Percentiles rank a stretch among this genome's conserved stretches.
These are phyloP conservation scores for Phytomonas serpens DNA, from an alignment of 208 protist genomes.

Conservation along the genomic window DNA sequence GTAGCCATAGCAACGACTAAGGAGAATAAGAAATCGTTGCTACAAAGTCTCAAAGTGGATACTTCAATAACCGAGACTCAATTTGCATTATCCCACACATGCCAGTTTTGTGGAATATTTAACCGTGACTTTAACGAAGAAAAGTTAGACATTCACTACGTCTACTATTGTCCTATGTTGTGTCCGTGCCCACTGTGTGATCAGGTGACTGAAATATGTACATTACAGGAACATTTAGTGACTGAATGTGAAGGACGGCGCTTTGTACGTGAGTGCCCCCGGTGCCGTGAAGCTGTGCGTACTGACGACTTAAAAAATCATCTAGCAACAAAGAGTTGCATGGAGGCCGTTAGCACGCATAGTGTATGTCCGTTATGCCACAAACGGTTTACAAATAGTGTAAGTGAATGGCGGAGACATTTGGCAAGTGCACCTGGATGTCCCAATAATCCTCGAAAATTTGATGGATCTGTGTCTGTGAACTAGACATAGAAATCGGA, in stretches of 20 bases:
- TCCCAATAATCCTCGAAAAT: conserved; percentile 78
- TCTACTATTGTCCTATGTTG: conserved; percentile 85
- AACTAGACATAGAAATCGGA: conserved; percentile 5
- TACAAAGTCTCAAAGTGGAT: not conserved
- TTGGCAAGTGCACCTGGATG: conserved; percentile 71
- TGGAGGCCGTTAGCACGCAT: conserved; percentile 47
- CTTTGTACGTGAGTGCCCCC: conserved; percentile 79
- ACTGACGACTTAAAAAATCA: conserved; percentile 71
- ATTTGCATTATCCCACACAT: conserved; percentile 32
- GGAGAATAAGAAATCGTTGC: not conserved
- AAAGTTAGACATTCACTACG: conserved; percentile 79
- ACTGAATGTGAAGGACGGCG: conserved; percentile 68
- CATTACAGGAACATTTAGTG: conserved; percentile 84
- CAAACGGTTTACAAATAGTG: conserved; percentile 46
- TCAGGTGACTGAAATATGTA: conserved; percentile 88
- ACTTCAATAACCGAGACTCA: conserved; percentile 16
- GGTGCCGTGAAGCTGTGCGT: conserved; percentile 80
- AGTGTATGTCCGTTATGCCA: conserved; percentile 87
- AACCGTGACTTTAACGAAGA: conserved; percentile 61
- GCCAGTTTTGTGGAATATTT: conserved; percentile 84
- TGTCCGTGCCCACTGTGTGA: conserved; percentile 87
- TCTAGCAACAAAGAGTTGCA: conserved; percentile 52
- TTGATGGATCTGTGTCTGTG: conserved; percentile 51
- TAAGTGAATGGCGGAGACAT: conserved; percentile 73
- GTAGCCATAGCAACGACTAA: not conserved